Evolutionary conservation across 169 alveolate genomes (phyloP).

Genomic region (Perkinsus marinus): DNA sequence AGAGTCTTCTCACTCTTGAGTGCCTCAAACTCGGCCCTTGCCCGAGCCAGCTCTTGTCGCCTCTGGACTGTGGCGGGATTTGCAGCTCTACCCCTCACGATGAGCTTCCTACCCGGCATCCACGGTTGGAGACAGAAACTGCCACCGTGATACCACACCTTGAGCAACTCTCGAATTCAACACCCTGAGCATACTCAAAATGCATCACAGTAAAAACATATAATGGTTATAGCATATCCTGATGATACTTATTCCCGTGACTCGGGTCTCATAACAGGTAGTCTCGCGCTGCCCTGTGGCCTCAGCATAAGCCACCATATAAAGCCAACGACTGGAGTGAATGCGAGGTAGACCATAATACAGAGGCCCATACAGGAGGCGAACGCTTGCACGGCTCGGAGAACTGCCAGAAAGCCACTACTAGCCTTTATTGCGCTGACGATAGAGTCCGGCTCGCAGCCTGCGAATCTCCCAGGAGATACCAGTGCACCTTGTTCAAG

Average conservation of each 20-base stretch:
- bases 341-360: background rate
- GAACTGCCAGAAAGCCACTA: background rate
- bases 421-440: background rate
- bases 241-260: background rate
- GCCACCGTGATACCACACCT: no score
- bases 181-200: background rate
- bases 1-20: background rate
- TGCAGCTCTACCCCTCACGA: background rate
- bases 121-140: no score
- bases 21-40: background rate
- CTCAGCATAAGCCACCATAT: background rate
- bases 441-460: background rate
- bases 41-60: background rate
- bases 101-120: background rate
- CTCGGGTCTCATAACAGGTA: background rate
- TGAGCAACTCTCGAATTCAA: no score
- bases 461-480: background rate
- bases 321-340: background rate
- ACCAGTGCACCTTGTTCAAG: background rate
- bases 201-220: background rate
- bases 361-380: background rate
- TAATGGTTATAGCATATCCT: background rate
- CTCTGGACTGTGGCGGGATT: background rate
- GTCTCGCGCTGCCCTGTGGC: background rate
- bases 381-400: background rate